Conservation (phyloP, 331 rosid species). For the Spiraea crenata region DNA sequence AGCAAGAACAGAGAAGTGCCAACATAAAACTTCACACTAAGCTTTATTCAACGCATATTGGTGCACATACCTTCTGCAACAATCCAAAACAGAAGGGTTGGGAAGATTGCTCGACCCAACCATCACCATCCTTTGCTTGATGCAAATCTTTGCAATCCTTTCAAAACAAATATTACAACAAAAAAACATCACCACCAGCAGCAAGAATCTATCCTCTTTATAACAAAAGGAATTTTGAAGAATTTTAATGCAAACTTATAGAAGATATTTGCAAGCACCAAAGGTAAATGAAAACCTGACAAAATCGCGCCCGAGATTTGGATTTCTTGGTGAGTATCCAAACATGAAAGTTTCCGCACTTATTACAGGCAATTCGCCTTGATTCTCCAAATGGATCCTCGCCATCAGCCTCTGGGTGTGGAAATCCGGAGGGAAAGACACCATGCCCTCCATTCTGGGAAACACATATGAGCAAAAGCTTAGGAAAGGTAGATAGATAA, state of each 20-base stretch:
- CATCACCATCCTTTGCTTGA: conserved; percentile 98
- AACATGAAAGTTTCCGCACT: conserved; percentile 70
- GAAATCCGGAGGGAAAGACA: conserved; percentile 62
- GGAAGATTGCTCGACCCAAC: conserved; percentile 98
- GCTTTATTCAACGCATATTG: conserved; percentile 2
- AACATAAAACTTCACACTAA: conserved; percentile 10
- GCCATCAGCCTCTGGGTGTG: conserved; percentile 54
- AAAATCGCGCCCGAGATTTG: conserved; percentile 93
- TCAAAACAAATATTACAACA: conserved; percentile 32
- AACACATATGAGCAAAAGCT: conserved; percentile 37
- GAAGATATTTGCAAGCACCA: conserved; percentile 12
- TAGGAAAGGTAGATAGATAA: conserved; percentile 22
- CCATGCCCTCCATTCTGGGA: conserved; percentile 72
- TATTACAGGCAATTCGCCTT: conserved; percentile 84
- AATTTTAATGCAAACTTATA: conserved; percentile 19
- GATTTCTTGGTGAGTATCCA: conserved; percentile 82
- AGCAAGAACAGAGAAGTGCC: neutral
- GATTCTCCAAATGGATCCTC: conserved; percentile 77
- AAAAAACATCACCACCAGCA: conserved; percentile 24
- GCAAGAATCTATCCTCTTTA: conserved; percentile 13
- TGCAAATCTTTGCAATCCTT: conserved; percentile 96
- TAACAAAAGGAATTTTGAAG: conserved; percentile 6
- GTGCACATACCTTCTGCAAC: conserved; percentile 75
- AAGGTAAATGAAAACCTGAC: conserved; percentile 69
- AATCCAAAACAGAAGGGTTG: conserved; percentile 88